Evolutionary conservation across 1,139 yeast genomes (phyloP), one percentile per base, ranked within the genome.

Genomic region (Protomyces inouyei): DNA sequence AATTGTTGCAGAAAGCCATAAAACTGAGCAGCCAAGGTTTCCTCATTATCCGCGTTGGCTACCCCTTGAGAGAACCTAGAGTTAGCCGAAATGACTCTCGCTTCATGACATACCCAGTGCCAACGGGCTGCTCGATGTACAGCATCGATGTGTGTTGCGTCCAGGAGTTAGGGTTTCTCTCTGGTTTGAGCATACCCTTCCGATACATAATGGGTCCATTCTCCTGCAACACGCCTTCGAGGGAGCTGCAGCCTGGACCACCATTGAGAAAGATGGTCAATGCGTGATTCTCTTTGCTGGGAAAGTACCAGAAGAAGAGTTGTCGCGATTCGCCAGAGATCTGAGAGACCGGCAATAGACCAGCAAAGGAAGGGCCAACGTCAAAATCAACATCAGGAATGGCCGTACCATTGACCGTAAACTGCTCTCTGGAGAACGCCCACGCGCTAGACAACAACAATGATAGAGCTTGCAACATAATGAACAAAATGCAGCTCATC

Each of bases 211-310:
- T 82, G 0, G 98, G 98, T 0, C 98, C 98, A 1, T 85, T 77
- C 74, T 93, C 98, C 83, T 92, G 84, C 68, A 93, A 74, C 0
- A 96, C 96, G 2, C 98, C 98, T 75, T 93, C 98, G 93, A 92
- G 85, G 0, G 97, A 90, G 1, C 97, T 90, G 74, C 98, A 93
- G 0, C 98, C 98, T 0, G 96, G 96, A 0, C 96, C 96, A 23
- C 71, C 71, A 55, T 93, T 93, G 38, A 93, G 80, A 98, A 98
- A 93, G 67, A 91, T 25, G n/a, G 59, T 55, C 35, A 60, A 14
- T 28, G 64, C 53, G 16, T 52, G 18, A 5, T 35, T n/a, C 18
- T 60, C 38, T 18, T 21, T 10, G 32, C 55, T 25, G 8, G 63
- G 63, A 40, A 60, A 60, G 55, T 54, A 60, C 64, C 64, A 60